Conservation (phyloP, 2,329 filamentous ascomycete genomes). For the Aspergillus arachidicola region DNA sequence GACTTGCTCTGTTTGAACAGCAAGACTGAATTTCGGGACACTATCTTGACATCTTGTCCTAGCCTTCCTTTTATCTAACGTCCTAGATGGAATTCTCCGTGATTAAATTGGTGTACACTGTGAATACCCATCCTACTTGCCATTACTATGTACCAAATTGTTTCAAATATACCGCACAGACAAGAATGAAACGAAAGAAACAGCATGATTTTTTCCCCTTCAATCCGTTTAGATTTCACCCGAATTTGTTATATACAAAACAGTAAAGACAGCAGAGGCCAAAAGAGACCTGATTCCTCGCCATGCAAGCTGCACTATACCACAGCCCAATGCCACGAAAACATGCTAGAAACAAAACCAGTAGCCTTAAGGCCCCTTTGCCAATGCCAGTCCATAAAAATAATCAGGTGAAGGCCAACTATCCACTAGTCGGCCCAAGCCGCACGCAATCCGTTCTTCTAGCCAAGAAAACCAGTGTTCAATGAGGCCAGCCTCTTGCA, state of each 20-base stretch:
- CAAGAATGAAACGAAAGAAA: not conserved
- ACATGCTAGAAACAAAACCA: not conserved
- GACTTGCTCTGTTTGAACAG: not conserved
- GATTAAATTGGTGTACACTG: not conserved
- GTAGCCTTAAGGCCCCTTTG: not conserved
- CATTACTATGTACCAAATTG: not conserved
- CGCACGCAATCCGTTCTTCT: not conserved
- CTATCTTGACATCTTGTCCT: not conserved
- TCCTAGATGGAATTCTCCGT: not conserved
- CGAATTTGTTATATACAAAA: not conserved
- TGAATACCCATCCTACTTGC: not conserved
- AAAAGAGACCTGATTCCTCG: not conserved
- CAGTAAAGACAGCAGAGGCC: not conserved
- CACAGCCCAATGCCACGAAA: not conserved
- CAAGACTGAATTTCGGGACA: not conserved
- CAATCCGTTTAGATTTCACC: not conserved
- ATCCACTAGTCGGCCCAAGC: not conserved
- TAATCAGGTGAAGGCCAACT: not conserved
- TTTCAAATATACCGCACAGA: not conserved
- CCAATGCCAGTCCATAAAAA: not conserved
- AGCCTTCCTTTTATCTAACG: slow-evolving; percentile 6
- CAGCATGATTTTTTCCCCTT: not conserved
- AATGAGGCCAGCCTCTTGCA: not conserved
- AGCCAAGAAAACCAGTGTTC: not conserved
- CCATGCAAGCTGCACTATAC: slow-evolving; percentile 1